A percentile compares a stretch with the other conserved stretches of the same genome.
phyloP scores from a whole-genome alignment of 257 asterid species.

The Solanum corneliomulleri region DNA sequence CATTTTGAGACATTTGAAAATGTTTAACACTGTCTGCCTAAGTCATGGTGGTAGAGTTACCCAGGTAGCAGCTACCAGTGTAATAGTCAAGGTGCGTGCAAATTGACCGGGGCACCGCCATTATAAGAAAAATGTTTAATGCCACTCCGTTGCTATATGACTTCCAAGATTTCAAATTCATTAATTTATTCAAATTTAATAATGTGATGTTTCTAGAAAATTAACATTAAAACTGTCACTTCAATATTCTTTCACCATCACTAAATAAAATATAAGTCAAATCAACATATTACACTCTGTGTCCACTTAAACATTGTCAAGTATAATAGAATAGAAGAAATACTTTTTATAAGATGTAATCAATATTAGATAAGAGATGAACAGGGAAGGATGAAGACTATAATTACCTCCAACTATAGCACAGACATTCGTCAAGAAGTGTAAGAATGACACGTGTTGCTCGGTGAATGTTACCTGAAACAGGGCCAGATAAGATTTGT shows the following conservation, averaged over 20 bases:
- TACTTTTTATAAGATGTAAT: neutral
- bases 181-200: neutral
- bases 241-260: neutral
- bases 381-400: neutral
- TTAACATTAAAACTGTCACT: neutral
- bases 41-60: neutral
- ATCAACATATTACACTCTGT: neutral
- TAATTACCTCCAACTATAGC: slow-evolving; percentile 86
- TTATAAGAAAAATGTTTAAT: neutral
- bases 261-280: neutral
- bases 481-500: neutral
- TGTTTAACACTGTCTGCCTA: neutral
- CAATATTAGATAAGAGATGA: neutral
- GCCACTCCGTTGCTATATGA: neutral
- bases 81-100: neutral
- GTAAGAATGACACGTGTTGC: slow-evolving; percentile 72
- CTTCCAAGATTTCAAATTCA: neutral
- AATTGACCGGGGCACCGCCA: neutral
- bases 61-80: neutral
- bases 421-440: slow-evolving; percentile 86
- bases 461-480: slow-evolving; percentile 77
- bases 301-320: neutral
- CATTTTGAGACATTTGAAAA: neutral
- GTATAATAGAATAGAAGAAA: neutral
- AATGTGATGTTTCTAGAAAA: neutral